Base-by-base conservation (phyloP, 2,329 filamentous ascomycete genomes). In the Trichocomaceae sp. region DNA sequence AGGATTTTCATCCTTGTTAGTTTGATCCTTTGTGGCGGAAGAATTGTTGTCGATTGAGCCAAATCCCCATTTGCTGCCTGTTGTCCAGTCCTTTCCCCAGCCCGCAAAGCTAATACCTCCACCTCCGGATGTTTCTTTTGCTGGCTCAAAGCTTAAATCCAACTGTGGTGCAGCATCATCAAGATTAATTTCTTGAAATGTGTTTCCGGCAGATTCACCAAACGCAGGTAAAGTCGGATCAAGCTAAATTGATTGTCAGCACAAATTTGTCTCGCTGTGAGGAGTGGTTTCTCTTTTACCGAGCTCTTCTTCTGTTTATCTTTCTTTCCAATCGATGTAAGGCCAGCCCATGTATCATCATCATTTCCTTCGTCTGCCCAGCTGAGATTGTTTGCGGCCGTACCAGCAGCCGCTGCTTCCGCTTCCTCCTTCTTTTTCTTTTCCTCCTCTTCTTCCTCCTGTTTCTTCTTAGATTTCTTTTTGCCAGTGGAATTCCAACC, bases 171-270 rank as follows among this genome's bases (percentile, higher is more conserved):
- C 76, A 35, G 71, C 65, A 54, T 85, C 83, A 60, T 84, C 79
- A 23, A 89, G 69, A 62, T 83, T 86, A 60, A 90, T 83, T 26
- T 88, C 84, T 45, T 87, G 78, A 61, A 88, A 88, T n/a, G 77
- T 71, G 54, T 80, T 79, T 44, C 70, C 61, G 12, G 74, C 64
- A 22, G 69, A 65, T 19, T 72, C 70, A 5, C 64, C 65, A 29
- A 64, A 66, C 20, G 62, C 61, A n/a, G 67, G 65, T 47, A 72
- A 60, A 5, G 64, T 60, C 37, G 69, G 63, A 42, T 68, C 72
- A 23, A 61, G 64, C 63, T 68, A 41, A 15, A 37, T 45, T 35
- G 54, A 42, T n/a, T 41, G 39, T 51, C 17, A 57, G 37, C 45
- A 54, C 26, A 49, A 29, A 39, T 12, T 47, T 17, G 41, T 33